Evolutionary conservation across 148 eudicot genomes (phyloP).

Genomic region (Amaranthus palmeri): DNA sequence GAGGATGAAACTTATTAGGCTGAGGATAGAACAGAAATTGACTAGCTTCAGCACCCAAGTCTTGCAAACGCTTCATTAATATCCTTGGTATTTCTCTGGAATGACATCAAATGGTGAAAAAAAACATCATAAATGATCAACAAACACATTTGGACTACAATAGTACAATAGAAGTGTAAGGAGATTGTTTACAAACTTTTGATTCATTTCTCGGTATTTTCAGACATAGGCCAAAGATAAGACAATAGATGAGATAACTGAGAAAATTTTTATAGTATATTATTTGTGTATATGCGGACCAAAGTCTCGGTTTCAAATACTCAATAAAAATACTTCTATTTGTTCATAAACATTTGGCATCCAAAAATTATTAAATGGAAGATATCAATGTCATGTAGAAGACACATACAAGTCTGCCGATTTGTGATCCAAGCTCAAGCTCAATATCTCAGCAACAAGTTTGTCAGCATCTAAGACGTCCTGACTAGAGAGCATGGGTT

Average conservation of each 20-base stretch:
- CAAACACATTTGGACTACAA: background rate
- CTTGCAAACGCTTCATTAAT: conserved; percentile 51
- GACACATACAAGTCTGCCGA: conserved; percentile 67
- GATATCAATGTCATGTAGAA: conserved; percentile 10
- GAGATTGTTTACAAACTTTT: background rate
- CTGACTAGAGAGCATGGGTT: conserved; percentile 68
- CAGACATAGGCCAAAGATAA: background rate
- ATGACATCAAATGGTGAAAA: background rate
- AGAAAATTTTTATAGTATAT: too few species aligned
- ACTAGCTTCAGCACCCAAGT: conserved; percentile 83
- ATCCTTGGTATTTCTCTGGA: conserved; percentile 60
- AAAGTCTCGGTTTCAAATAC: background rate
- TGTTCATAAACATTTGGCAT: background rate
- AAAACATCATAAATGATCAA: background rate
- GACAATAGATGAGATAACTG: too few species aligned
- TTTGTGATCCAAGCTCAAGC: conserved; percentile 31
- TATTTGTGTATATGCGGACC: background rate
- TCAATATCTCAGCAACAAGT: conserved; percentile 52
- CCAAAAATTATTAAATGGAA: background rate
- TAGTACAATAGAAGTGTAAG: background rate
- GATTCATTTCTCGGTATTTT: background rate
- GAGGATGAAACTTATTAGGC: conserved; percentile 60
- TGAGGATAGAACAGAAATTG: conserved; percentile 59
- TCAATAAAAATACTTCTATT: background rate
- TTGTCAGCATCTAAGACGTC: conserved; percentile 62